phyloP scores from a whole-genome alignment of 164 flowering plant genomes.

The Macadamia tetraphylla region DNA sequence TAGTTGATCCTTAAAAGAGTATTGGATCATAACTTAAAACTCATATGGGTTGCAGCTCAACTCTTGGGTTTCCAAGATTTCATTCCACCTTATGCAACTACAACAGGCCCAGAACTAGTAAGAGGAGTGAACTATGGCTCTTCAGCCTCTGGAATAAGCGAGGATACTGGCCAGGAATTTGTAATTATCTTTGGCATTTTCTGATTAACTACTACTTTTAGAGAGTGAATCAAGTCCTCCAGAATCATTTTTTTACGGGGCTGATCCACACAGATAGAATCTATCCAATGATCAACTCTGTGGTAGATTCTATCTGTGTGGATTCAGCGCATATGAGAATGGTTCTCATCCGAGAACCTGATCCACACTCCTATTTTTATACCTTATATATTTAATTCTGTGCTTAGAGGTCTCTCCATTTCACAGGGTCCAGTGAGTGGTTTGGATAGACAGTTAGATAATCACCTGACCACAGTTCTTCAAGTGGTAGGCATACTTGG shows the following conservation, averaged over 20 bases:
- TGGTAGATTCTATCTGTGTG: no score
- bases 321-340: no score
- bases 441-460: constrained; percentile 51
- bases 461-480: constrained; percentile 39
- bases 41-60: constrained; percentile 34
- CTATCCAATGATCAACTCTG: no score
- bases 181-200: constrained; percentile 19
- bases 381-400: no score
- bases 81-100: constrained; percentile 40
- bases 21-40: no score
- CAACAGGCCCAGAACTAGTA: constrained; percentile 36
- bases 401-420: not conserved
- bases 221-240: no score
- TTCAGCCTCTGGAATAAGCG: constrained; percentile 55
- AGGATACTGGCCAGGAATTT: constrained; percentile 58
- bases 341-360: no score
- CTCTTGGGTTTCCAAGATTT: constrained; percentile 41
- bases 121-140: constrained; percentile 52
- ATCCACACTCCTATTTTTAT: no score
- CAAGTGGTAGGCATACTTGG: constrained; percentile 48
- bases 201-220: not conserved
- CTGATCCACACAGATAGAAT: no score
- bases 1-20: no score
- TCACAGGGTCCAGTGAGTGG: constrained; percentile 59
- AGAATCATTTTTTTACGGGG: no score